Conservation (phyloP, 2,329 filamentous ascomycete species). For the Colletotrichum sp. region DNA sequence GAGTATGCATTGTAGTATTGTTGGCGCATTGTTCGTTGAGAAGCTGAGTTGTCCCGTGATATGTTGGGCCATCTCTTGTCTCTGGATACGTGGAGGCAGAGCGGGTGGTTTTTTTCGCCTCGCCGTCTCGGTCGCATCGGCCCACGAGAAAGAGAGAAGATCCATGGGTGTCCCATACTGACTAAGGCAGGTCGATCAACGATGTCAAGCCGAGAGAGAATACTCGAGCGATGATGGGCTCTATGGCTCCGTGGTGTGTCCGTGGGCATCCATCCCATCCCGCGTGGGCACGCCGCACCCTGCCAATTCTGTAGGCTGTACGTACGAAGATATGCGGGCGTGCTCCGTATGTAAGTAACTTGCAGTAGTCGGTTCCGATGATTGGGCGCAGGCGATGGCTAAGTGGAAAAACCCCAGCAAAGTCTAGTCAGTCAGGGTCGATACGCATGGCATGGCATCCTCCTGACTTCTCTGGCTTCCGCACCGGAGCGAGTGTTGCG, state of each 20-base stretch:
- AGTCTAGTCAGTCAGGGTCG: conserved; percentile 2
- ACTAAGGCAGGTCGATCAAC: conserved; percentile 1
- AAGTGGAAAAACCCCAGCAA: background rate
- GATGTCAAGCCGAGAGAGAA: background rate
- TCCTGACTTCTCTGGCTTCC: background rate
- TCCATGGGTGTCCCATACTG: background rate
- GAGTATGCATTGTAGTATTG: conserved; percentile 5
- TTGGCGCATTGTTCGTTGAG: conserved; percentile 3
- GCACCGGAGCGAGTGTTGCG: background rate
- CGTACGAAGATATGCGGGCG: conserved; percentile 15
- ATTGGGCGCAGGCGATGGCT: background rate
- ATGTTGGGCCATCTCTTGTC: background rate
- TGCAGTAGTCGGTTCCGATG: conserved; percentile 5
- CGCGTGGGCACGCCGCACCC: background rate
- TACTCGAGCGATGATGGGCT: background rate
- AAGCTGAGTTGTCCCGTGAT: background rate
- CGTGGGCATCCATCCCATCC: background rate
- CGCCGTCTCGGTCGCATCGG: conserved; percentile 1
- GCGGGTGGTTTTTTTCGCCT: background rate
- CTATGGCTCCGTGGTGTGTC: background rate
- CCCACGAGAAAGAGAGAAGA: background rate
- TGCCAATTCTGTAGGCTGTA: conserved; percentile 2
- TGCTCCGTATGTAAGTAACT: conserved; percentile 16
- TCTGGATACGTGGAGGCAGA: background rate
- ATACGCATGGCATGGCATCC: background rate